phyloP scores from a whole-genome alignment of 1,284 basidiomycete species.

The Ceratobasidium sp. region DNA sequence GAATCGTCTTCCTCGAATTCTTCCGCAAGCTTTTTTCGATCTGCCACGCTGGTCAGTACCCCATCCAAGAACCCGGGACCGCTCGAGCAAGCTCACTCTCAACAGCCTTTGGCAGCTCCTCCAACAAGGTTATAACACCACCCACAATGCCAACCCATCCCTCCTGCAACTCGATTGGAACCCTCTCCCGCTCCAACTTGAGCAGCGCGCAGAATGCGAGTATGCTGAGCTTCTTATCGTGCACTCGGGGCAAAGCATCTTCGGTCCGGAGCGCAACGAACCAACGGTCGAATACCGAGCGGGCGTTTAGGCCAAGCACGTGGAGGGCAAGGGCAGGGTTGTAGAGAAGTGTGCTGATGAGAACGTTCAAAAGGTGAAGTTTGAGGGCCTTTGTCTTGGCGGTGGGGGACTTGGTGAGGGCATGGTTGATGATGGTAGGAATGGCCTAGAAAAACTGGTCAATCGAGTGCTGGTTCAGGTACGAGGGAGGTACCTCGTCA shows the following conservation, averaged over 20 bases:
- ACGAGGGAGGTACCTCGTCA: constrained; percentile 66
- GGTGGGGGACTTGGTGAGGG: constrained; percentile 65
- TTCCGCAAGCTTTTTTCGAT: constrained; percentile 54
- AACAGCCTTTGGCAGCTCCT: constrained; percentile 74
- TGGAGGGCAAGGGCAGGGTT: constrained; percentile 79
- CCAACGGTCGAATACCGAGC: constrained; percentile 80
- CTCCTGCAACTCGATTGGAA: constrained; percentile 66
- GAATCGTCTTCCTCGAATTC: constrained; percentile 64
- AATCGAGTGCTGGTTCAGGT: neutral
- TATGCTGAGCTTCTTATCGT: constrained; percentile 87
- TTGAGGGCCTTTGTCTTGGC: constrained; percentile 69
- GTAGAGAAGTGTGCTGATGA: constrained; percentile 85
- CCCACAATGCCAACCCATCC: constrained; percentile 78
- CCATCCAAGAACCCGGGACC: neutral
- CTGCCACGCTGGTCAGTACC: constrained; percentile 6
- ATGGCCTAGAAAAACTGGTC: constrained; percentile 53
- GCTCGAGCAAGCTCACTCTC: constrained; percentile 57
- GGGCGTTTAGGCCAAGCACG: constrained; percentile 71
- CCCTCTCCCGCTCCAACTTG: constrained; percentile 64
- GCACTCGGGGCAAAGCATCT: constrained; percentile 76
- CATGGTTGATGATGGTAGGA: constrained; percentile 64
- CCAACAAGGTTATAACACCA: constrained; percentile 73
- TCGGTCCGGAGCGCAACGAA: constrained; percentile 71
- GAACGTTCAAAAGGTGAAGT: constrained; percentile 80
- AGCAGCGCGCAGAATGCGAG: constrained; percentile 76